Conservation (phyloP, 345 rosid genomes). For the Populus euphratica region DNA sequence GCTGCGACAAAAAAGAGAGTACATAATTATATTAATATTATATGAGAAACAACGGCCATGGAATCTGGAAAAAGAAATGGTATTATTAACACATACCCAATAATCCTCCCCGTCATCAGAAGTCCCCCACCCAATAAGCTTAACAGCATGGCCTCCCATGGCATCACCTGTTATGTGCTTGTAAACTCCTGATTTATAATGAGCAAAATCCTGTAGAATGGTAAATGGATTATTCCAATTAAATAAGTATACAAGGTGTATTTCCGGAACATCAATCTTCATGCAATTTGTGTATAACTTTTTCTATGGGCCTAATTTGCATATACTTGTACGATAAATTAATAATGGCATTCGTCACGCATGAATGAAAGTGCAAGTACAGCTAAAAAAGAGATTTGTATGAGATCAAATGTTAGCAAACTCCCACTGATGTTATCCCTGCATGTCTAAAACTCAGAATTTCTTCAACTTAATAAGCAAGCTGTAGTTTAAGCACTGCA, state of each 20-base stretch:
- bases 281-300: not conserved
- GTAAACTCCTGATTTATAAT: conserved; percentile 91
- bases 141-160: conserved; percentile 94
- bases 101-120: conserved; percentile 78
- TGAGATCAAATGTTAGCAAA: not conserved
- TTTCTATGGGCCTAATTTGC: no score
- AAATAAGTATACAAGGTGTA: no score
- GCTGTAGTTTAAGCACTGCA: not conserved
- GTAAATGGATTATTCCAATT: not conserved
- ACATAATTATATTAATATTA: not conserved
- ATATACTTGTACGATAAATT: no score
- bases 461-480: not conserved
- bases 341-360: not conserved
- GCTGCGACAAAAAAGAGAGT: conserved; percentile 38
- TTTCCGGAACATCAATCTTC: not conserved
- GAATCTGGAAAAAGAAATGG: not conserved
- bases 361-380: not conserved
- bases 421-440: not conserved
- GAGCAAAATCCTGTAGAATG: conserved; percentile 75
- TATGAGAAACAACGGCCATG: not conserved
- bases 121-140: conserved; percentile 97
- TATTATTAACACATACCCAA: conserved; percentile 50
- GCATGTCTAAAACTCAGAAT: not conserved
- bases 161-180: conserved; percentile 67
- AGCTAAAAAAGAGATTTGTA: not conserved